A percentile compares a stretch with the other conserved stretches of the same genome.
Evolutionary conservation across 257 asterid species (phyloP).

Genomic region (Solanum medicagineum): DNA sequence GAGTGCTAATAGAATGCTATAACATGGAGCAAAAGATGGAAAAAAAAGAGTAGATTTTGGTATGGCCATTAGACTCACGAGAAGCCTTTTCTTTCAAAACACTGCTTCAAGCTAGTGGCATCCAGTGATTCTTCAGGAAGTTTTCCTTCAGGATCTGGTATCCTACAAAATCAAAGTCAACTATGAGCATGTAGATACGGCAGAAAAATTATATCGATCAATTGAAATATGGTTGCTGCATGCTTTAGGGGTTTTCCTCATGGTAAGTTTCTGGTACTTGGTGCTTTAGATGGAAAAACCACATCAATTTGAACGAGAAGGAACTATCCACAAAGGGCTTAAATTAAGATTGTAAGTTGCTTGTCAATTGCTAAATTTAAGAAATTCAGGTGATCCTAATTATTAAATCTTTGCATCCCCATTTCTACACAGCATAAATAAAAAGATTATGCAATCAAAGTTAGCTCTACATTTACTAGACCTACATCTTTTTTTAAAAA

Average conservation of each 20-base stretch:
- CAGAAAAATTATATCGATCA: background rate
- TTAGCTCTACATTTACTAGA: background rate
- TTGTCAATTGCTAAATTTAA: background rate
- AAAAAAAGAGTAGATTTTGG: background rate
- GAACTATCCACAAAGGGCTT: background rate
- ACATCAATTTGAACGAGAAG: background rate
- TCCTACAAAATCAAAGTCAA: conserved; percentile 24
- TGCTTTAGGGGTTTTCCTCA: background rate
- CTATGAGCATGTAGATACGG: background rate
- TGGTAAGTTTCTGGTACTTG: background rate
- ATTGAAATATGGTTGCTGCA: background rate
- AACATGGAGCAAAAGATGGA: background rate
- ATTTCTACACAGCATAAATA: background rate
- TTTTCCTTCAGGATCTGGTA: conserved; percentile 81
- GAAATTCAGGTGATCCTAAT: background rate
- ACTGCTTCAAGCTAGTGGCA: conserved; percentile 52
- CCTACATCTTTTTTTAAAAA: background rate
- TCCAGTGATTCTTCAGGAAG: conserved; percentile 80
- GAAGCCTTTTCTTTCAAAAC: conserved; percentile 72
- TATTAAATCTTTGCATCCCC: background rate
- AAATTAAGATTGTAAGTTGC: background rate
- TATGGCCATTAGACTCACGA: conserved; percentile 41
- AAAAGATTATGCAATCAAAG: background rate
- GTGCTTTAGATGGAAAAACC: background rate
- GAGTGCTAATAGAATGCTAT: background rate